Evolutionary conservation across 257 asterid species (phyloP).

Genomic region (Solanum neorickii): DNA sequence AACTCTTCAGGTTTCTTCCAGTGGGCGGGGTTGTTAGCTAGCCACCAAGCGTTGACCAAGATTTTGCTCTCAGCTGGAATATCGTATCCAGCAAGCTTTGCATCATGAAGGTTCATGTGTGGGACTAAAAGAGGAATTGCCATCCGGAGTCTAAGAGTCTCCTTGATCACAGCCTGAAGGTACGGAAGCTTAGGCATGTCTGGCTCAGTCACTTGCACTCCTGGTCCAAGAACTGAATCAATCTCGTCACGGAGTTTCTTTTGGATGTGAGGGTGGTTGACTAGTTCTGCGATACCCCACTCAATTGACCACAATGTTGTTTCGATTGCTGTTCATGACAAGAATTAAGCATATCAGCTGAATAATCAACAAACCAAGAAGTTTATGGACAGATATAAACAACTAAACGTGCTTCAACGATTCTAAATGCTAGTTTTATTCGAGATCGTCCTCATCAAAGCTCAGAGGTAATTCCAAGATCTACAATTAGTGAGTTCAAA

Average conservation of each 20-base stretch:
- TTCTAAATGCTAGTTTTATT: neutral
- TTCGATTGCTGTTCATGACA: slow-evolving; percentile 54
- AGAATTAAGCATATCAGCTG: neutral
- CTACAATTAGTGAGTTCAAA: neutral
- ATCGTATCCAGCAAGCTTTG: slow-evolving; percentile 58
- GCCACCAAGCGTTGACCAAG: slow-evolving; percentile 75
- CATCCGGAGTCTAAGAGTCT: slow-evolving; percentile 73
- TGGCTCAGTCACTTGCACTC: slow-evolving; percentile 57
- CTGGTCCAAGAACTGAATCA: slow-evolving; percentile 55
- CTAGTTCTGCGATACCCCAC: slow-evolving; percentile 81
- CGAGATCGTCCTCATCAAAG: neutral
- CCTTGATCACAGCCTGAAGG: slow-evolving; percentile 77
- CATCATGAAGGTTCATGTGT: slow-evolving; percentile 89
- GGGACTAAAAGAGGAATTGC: slow-evolving; percentile 80
- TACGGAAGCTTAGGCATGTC: slow-evolving; percentile 57
- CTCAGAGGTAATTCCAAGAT: neutral
- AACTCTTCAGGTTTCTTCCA: slow-evolving; percentile 87
- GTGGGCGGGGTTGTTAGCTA: slow-evolving; percentile 54
- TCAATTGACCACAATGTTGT: slow-evolving; percentile 88
- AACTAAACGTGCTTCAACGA: neutral
- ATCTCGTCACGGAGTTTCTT: slow-evolving; percentile 52
- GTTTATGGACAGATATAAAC: neutral
- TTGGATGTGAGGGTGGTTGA: slow-evolving; percentile 72
- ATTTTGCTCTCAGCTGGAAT: slow-evolving; percentile 90
- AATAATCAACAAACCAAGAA: neutral